A percentile compares a stretch with the other conserved stretches of the same genome.
phyloP scores from a whole-genome alignment of 192 early-diverging fungal genomes.

The Dimargaris xerosporica region DNA sequence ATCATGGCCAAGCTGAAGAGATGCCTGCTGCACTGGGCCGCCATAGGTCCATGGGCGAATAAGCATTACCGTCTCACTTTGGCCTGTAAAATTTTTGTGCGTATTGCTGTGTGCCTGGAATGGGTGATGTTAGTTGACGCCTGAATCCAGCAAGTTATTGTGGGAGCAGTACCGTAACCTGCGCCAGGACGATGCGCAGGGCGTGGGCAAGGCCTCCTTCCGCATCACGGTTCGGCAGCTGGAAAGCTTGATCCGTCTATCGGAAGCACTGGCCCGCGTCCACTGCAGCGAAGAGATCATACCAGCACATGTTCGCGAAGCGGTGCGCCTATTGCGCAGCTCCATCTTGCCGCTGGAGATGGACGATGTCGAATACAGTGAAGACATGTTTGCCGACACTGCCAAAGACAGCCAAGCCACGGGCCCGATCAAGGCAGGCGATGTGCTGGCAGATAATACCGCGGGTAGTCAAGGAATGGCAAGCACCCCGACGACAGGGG shows the following conservation, averaged over 20 bases:
- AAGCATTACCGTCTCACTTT: no score
- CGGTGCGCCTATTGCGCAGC: conserved; percentile 62
- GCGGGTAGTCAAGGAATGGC: neutral
- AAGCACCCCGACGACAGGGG: conserved; percentile 10
- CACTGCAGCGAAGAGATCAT: conserved; percentile 55
- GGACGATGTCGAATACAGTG: conserved; percentile 53
- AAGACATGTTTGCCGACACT: conserved; percentile 17
- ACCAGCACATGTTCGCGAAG: conserved; percentile 64
- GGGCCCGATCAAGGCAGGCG: conserved; percentile 16
- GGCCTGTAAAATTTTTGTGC: no score
- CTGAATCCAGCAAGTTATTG: conserved; percentile 59
- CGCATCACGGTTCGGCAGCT: conserved; percentile 94
- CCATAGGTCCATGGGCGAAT: no score
- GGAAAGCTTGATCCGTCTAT: conserved; percentile 89
- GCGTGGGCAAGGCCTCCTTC: conserved; percentile 50
- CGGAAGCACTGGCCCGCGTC: conserved; percentile 86
- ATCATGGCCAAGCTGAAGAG: no score
- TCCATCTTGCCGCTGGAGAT: conserved; percentile 80
- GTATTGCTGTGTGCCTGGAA: no score
- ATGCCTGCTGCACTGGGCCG: no score
- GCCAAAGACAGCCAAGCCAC: no score
- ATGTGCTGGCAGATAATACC: neutral
- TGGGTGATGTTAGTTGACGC: conserved; percentile 47
- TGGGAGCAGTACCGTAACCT: conserved; percentile 75
- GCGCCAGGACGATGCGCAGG: conserved; percentile 71